Evolutionary conservation across 257 asterid species (phyloP).

Genomic region (Solanum tarapatanum): DNA sequence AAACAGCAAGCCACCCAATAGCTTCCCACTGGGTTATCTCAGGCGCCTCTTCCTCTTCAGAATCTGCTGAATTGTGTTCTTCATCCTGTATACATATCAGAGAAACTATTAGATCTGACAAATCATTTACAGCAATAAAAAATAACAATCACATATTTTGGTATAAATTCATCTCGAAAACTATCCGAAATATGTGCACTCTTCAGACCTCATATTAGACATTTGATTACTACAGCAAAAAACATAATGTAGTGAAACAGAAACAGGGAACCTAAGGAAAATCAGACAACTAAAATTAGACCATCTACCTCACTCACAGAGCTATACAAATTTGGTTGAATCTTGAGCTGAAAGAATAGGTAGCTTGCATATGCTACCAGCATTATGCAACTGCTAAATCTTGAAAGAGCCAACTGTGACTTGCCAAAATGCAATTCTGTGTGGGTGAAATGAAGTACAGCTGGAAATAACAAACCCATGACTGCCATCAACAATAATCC

Average conservation of each 20-base stretch:
- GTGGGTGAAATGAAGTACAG: conserved; percentile 86
- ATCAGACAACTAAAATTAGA: not conserved
- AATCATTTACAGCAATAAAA: not conserved
- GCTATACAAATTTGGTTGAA: conserved; percentile 43
- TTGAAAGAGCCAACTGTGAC: conserved; percentile 86
- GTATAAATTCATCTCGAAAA: not conserved
- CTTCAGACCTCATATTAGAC: not conserved
- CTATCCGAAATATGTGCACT: not conserved
- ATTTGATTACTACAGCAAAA: not conserved
- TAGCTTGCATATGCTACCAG: conserved; percentile 88
- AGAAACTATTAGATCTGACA: not conserved
- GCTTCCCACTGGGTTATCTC: conserved; percentile 90
- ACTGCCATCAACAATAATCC: conserved; percentile 97
- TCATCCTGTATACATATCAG: conserved; percentile 28
- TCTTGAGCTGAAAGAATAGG: conserved; percentile 88
- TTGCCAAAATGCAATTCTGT: conserved; percentile 77
- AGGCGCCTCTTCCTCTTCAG: conserved; percentile 59
- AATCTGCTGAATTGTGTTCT: conserved; percentile 36
- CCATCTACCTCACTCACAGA: conserved; percentile 47
- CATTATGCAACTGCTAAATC: conserved; percentile 95
- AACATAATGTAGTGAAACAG: not conserved
- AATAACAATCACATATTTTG: not conserved
- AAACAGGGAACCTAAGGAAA: not conserved
- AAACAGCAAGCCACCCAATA: conserved; percentile 74
- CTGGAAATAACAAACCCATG: conserved; percentile 89